Conservation (phyloP, 495 filamentous ascomycete genomes). For the Trichoderma gamsii region DNA sequence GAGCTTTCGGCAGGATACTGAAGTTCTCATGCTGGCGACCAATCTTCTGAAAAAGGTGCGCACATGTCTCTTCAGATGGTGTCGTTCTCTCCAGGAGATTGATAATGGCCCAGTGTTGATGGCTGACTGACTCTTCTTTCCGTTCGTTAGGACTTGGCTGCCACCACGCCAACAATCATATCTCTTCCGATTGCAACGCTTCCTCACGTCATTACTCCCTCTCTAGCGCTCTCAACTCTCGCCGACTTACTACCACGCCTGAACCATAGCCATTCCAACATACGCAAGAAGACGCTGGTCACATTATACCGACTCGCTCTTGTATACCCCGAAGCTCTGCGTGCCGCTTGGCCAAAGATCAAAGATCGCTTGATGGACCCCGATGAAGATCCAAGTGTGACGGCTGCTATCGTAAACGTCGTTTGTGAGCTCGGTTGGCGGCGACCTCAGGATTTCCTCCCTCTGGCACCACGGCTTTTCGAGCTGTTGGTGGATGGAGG, state of each 20-base stretch:
- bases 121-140: not conserved
- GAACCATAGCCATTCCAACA: conserved; percentile 70
- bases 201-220: conserved; percentile 86
- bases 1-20: conserved; percentile 90
- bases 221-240: conserved; percentile 80
- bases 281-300: conserved; percentile 92
- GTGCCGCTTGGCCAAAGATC: conserved; percentile 92
- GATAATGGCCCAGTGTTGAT: not conserved
- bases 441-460: conserved; percentile 86
- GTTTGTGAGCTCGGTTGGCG: conserved; percentile 94
- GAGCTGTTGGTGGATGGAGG: conserved; percentile 84
- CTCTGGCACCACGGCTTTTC: conserved; percentile 85
- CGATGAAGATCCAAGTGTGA: conserved; percentile 85
- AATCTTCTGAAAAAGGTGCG: conserved; percentile 91
- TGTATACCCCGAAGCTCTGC: conserved; percentile 89
- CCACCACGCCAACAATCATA: conserved; percentile 65
- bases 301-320: conserved; percentile 87
- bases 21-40: conserved; percentile 95
- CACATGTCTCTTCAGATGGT: not conserved
- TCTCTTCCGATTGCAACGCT: conserved; percentile 79
- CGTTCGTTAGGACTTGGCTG: conserved; percentile 59
- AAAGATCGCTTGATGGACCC: conserved; percentile 90
- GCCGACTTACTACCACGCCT: conserved; percentile 81
- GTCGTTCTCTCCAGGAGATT: not conserved
- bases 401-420: conserved; percentile 91